A percentile compares a stretch with the other conserved stretches of the same genome.
phyloP scores from a whole-genome alignment of 2,329 filamentous ascomycete species.

The Helminthosporium solani region DNA sequence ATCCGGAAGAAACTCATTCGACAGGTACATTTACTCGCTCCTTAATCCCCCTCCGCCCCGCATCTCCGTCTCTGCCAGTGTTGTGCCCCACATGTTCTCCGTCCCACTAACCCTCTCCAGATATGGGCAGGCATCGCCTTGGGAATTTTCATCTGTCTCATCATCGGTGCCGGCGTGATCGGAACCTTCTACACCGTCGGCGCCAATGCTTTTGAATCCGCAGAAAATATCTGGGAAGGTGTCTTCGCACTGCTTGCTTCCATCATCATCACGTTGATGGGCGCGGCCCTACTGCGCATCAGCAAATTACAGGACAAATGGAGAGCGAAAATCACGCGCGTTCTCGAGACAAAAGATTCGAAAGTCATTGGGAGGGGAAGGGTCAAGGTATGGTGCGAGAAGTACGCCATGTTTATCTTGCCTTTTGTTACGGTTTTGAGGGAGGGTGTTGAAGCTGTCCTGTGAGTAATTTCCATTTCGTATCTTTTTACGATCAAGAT shows the following conservation, averaged over 20 bases:
- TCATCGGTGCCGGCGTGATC: slow-evolving; percentile 66
- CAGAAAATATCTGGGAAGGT: slow-evolving; percentile 80
- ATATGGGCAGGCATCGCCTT: slow-evolving; percentile 68
- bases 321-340: slow-evolving; percentile 75
- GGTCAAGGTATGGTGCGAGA: slow-evolving; percentile 67
- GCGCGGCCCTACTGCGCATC: slow-evolving; percentile 75
- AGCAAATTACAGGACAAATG: slow-evolving; percentile 85
- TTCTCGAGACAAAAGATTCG: slow-evolving; percentile 59
- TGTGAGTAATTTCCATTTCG: too few species aligned
- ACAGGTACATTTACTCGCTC: slow-evolving; percentile 53
- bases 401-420: slow-evolving; percentile 82
- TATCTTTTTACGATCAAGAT: too few species aligned
- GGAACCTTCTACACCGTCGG: slow-evolving; percentile 71
- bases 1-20: slow-evolving; percentile 68
- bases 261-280: slow-evolving; percentile 79
- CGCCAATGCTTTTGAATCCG: slow-evolving; percentile 63
- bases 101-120: slow-evolving; percentile 34
- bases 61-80: too few species aligned
- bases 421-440: slow-evolving; percentile 86
- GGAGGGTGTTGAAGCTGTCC: slow-evolving; percentile 81
- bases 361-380: slow-evolving; percentile 42
- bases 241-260: slow-evolving; percentile 73
- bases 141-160: slow-evolving; percentile 65
- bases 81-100: too few species aligned
- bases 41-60: neutral